Conservation (phyloP, 352 stramenopile species). For the Phytophthora gonapodyides region DNA sequence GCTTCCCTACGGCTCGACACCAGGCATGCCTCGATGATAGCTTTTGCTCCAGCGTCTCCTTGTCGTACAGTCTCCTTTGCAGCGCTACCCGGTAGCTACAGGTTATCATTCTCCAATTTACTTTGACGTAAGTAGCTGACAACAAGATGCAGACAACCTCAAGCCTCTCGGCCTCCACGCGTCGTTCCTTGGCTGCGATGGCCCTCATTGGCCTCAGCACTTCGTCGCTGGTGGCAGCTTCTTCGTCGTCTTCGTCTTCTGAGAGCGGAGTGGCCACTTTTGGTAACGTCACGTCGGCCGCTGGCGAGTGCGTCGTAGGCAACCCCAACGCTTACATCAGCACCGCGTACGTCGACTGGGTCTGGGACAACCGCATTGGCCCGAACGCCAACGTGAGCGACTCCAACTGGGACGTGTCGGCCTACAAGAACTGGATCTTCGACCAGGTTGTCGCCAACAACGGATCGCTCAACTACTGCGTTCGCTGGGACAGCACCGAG, state of each 20-base stretch:
- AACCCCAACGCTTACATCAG: conserved; percentile 31
- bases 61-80: no score
- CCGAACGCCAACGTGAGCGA: no score
- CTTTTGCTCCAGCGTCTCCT: no score
- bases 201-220: background rate
- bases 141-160: background rate
- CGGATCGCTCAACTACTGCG: conserved; percentile 43
- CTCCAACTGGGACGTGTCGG: no score
- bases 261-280: conserved; percentile 20
- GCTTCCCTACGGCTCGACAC: no score
- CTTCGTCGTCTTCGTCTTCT: no score
- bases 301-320: conserved; percentile 31
- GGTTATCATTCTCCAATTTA: conserved; percentile 2
- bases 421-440: conserved; percentile 49
- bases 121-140: background rate
- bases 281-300: conserved; percentile 30
- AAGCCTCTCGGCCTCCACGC: background rate
- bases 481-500: conserved; percentile 56
- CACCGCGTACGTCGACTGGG: conserved; percentile 19
- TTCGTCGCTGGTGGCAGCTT: background rate
- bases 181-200: background rate
- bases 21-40: no score
- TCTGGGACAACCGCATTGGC: conserved; percentile 32
- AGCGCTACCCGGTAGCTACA: no score
- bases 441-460: conserved; percentile 49